Evolutionary conservation across 176 grass and related monocot genomes (phyloP), one percentile per base, ranked within the genome.

Genomic region (Oryza glumipatula): DNA sequence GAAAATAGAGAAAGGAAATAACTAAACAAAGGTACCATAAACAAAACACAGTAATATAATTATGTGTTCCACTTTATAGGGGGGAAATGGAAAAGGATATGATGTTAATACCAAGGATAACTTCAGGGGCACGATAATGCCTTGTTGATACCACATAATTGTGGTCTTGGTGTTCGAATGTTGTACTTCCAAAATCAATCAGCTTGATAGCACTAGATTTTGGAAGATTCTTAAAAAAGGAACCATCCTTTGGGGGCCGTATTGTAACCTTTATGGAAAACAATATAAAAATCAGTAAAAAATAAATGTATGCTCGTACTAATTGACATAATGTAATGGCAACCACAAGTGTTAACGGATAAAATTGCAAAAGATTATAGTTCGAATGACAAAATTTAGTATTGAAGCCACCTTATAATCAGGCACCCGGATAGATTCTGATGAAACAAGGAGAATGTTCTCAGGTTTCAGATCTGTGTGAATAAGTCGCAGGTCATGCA

Each of bases 381-480:
- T 22, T 60, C 56, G 3, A 19, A 22, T 9, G 7, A 9, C 19
- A 21, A 5, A 70, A 39, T 73, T 71, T 19, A 70, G 24, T 52
- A 85, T 51, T 74, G 26, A 15, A 60, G 16, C 22, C 46, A 98
- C 93, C 89, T 90, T 95, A 88, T 94, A 89, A 92, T 98, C 93
- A 71, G 88, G 91, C 75, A 98, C 76, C 85, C 82, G 92, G 30
- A 98, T 79, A 65, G 83, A 89, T 8, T 96, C 96, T 13, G 93
- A 64, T 58, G 96, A 96, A 84, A 99, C 88, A 92, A 99, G 96
- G 30, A 99, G 94, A 88, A 99, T 94, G 74, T 95, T 98, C 76
- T 98, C 96, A 28, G 96, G 96, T 86, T 98, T 98, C 74, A 98
- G 83, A 93, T 98, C 96, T 19, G 93, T 98, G 78, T 98, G 96